These are phyloP conservation scores for Physcomitrium patens DNA, from an alignment of 225 moss, liverwort and hornwort species.

Conservation along the genomic window DNA sequence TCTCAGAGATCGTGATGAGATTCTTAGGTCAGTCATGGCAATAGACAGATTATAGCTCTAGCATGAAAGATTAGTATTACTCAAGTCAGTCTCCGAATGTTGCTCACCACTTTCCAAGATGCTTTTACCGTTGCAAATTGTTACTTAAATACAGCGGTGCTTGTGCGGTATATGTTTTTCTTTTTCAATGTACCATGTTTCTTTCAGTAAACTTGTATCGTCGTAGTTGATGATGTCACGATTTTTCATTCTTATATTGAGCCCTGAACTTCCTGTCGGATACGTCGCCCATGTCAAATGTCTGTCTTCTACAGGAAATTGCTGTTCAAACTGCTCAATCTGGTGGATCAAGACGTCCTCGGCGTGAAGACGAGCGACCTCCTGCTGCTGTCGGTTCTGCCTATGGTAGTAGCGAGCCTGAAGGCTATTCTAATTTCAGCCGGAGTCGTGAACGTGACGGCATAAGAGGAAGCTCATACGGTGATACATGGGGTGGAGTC, in stretches of 20 bases:
- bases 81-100: neutral
- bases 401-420: constrained; percentile 50
- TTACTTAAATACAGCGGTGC: neutral
- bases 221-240: neutral
- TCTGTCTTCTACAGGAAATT: constrained; percentile 57
- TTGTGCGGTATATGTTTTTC: no score
- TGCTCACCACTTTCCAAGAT: neutral
- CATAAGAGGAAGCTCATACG: constrained; percentile 87
- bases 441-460: constrained; percentile 87
- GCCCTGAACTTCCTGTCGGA: neutral
- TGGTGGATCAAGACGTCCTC: constrained; percentile 83
- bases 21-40: neutral
- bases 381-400: constrained; percentile 62
- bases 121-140: neutral
- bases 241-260: neutral
- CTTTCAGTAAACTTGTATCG: no score
- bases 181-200: no score
- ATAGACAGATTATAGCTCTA: neutral
- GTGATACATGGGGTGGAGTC: constrained; percentile 90
- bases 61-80: neutral
- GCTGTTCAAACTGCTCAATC: constrained; percentile 94
- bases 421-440: constrained; percentile 80
- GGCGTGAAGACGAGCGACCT: constrained; percentile 80
- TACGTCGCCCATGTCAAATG: neutral
- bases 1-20: neutral